Percentiles rank a stretch among this genome's conserved stretches.
Evolutionary conservation across 1,139 yeast genomes (phyloP).

Genomic region (Scheffersomyces parashehatae): DNA sequence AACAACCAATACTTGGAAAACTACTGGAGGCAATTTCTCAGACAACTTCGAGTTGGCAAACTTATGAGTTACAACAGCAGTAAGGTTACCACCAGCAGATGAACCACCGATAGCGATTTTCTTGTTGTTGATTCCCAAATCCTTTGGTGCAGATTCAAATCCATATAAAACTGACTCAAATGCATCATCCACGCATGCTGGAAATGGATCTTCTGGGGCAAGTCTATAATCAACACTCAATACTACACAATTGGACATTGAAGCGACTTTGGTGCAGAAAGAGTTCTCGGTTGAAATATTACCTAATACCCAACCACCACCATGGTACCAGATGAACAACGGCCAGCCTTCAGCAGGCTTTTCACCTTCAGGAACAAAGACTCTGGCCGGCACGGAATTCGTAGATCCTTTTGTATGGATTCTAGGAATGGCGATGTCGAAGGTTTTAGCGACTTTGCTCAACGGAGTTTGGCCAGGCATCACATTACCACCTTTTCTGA

Average conservation of each 20-base stretch:
- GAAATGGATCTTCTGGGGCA: conserved; percentile 50
- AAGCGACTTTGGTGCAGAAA: conserved; percentile 44
- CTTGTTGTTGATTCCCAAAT: conserved; percentile 28
- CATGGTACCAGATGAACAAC: conserved; percentile 47
- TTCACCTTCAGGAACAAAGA: conserved; percentile 38
- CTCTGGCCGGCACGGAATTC: conserved; percentile 33
- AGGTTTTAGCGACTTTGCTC: conserved; percentile 24
- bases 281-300: conserved; percentile 46
- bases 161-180: conserved; percentile 32
- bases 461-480: conserved; percentile 44
- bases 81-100: conserved; percentile 51
- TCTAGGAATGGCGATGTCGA: conserved; percentile 38
- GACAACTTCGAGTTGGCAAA: conserved; percentile 26
- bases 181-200: conserved; percentile 50
- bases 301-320: conserved; percentile 55
- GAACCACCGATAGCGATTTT: conserved; percentile 48
- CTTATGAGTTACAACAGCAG: conserved; percentile 44
- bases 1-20: conserved; percentile 44
- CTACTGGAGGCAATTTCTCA: conserved; percentile 33
- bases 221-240: conserved; percentile 37
- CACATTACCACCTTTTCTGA: conserved; percentile 47
- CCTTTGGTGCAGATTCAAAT: conserved; percentile 16
- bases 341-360: conserved; percentile 47
- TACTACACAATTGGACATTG: conserved; percentile 35
- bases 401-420: conserved; percentile 26